Base-by-base conservation (phyloP, 495 filamentous ascomycete species). In the Podospora fimiseda region DNA sequence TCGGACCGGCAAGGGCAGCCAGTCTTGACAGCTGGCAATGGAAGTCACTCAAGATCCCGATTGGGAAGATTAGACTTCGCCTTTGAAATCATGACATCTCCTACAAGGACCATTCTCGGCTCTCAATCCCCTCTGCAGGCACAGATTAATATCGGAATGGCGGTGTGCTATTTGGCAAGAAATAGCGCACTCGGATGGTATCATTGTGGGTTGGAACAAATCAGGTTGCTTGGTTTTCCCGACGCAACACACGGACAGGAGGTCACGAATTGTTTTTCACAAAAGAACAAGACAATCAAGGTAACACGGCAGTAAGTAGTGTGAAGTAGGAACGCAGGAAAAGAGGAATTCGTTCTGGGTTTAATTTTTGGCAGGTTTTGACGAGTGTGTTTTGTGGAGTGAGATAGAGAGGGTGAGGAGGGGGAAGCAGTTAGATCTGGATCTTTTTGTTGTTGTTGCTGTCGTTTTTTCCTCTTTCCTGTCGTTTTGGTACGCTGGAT, bases 121-220 rank as follows among this genome's bases (percentile, higher is more conserved):
- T 38, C 46, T 24, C 24, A 23, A 19, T 21, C 8, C 21, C 24
- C 21, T 49, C 45, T 51, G 18, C 33, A 46, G 46, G 45, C 20
- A 50, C 23, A 27, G 23, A 56, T 40, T 50, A 52, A 42, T 43
- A 41, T 30, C 37, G 16, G 38, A 49, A 36, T 52, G 55, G 22
- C 46, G 36, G 36, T 18, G 30, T 56, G 39, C 43, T 52, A 48
- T 14, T n/a, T n/a, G n/a, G n/a, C n/a, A n/a, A n/a, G n/a, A n/a
- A n/a, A n/a, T n/a, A n/a, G n/a, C n/a, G n/a, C n/a, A n/a, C n/a
- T n/a, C n/a, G n/a, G n/a, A n/a, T n/a, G 39, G 13, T n/a, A 4
- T 14, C 16, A 4, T 7, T 41, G 39, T 41, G 11, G 39, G 39
- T 41, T n/a, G n/a, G n/a, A 37, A 37, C 33, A 37, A 41, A n/a